These are phyloP conservation scores for Nitzschia inconspicua DNA, from an alignment of 108 stramenopile species.

Conservation along the genomic window DNA sequence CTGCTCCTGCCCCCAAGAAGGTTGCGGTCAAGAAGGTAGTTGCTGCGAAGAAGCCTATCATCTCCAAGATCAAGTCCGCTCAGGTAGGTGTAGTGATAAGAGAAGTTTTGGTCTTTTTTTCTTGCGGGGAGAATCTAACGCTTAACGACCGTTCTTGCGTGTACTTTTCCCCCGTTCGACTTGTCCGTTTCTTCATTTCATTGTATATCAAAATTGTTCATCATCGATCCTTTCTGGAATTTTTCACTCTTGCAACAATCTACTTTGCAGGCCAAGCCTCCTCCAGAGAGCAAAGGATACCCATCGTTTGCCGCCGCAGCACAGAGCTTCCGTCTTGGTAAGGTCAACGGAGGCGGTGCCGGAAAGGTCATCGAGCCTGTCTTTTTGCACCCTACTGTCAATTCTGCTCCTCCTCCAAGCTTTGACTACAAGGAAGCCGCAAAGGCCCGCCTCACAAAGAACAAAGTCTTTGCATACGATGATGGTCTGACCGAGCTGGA, in stretches of 20 bases:
- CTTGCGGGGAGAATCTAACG: no score
- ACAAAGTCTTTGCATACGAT: slow-evolving; percentile 36
- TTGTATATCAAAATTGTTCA: no score
- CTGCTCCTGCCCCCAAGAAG: background rate
- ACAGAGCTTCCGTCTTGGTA: slow-evolving; percentile 21
- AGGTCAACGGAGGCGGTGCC: slow-evolving; percentile 29
- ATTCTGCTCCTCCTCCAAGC: slow-evolving; percentile 24
- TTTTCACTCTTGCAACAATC: no score
- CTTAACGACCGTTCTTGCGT: background rate
- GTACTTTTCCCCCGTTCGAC: background rate
- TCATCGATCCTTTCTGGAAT: no score
- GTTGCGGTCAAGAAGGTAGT: slow-evolving; percentile 20
- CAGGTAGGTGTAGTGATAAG: background rate
- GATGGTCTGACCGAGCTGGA: slow-evolving; percentile 60
- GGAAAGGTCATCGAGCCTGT: slow-evolving; percentile 21
- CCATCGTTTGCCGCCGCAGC: slow-evolving; percentile 36
- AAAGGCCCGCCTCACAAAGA: slow-evolving; percentile 24
- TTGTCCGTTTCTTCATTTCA: background rate
- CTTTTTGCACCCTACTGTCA: slow-evolving; percentile 28
- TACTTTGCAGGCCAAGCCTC: background rate
- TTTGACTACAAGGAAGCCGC: slow-evolving; percentile 45
- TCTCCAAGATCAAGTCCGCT: background rate
- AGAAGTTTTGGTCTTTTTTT: background rate
- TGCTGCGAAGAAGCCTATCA: slow-evolving; percentile 10
- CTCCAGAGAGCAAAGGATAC: slow-evolving; percentile 45